Percentiles rank a stretch among this genome's conserved stretches.
Conservation (phyloP, 768 basidiomycete genomes). For the Boletus rubroflammeus region DNA sequence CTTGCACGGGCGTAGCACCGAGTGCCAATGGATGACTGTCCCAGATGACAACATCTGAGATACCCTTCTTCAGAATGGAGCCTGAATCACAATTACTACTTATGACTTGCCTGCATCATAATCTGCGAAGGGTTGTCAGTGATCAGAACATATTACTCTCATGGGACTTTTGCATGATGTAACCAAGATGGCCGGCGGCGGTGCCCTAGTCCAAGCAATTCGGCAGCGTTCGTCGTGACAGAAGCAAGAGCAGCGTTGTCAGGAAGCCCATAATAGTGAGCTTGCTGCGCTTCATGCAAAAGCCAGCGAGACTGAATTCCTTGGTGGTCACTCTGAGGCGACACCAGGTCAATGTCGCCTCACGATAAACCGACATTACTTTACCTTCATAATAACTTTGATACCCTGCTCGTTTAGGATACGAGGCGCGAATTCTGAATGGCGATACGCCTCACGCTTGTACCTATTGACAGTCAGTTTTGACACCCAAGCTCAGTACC, state of each 20-base stretch:
- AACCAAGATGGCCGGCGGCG: no score
- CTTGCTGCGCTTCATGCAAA: slow-evolving; percentile 81
- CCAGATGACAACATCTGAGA: slow-evolving; percentile 56
- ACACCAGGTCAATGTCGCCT: not conserved
- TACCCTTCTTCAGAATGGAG: not conserved
- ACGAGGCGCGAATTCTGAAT: slow-evolving; percentile 55
- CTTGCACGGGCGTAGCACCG: slow-evolving; percentile 78
- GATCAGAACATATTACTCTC: not conserved
- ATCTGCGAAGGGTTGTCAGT: slow-evolving; percentile 34
- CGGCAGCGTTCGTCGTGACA: slow-evolving; percentile 71
- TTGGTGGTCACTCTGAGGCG: slow-evolving; percentile 60
- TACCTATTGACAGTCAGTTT: slow-evolving; percentile 29
- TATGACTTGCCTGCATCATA: slow-evolving; percentile 56
- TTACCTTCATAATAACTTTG: slow-evolving; percentile 50
- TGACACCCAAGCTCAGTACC: not conserved
- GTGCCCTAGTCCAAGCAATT: slow-evolving; percentile 71
- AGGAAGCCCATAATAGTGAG: slow-evolving; percentile 75
- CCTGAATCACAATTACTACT: not conserved
- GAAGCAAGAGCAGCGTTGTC: slow-evolving; percentile 66
- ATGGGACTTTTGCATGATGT: slow-evolving; percentile 40
- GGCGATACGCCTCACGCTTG: slow-evolving; percentile 57
- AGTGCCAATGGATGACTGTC: slow-evolving; percentile 74
- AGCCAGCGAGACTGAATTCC: slow-evolving; percentile 69
- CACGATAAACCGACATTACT: not conserved
- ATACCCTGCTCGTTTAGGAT: slow-evolving; percentile 50